phyloP scores from a whole-genome alignment of 2,329 filamentous ascomycete species.

The Hymenoscyphus infarciens region DNA sequence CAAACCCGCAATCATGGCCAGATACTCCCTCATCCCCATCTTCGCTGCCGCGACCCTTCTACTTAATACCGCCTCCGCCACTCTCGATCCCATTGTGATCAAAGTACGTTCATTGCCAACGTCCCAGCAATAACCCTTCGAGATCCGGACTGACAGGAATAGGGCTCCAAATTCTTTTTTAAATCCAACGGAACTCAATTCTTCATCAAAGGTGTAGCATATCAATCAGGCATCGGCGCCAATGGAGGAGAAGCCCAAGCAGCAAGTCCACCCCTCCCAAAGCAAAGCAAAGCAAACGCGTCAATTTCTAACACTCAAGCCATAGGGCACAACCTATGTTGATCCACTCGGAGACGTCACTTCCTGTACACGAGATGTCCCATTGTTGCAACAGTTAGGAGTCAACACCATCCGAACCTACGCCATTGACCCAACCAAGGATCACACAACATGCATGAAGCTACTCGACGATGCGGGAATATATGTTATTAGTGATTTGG shows the following conservation, averaged over 20 bases:
- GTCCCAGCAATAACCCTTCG: neutral
- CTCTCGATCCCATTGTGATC: conserved; percentile 51
- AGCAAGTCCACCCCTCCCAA: conserved; percentile 6
- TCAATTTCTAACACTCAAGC: conserved; percentile 20
- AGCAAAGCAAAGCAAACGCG: neutral
- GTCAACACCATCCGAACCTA: conserved; percentile 96
- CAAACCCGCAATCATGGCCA: conserved; percentile 10
- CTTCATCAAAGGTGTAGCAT: conserved; percentile 91
- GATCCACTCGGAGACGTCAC: conserved; percentile 74
- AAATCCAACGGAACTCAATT: conserved; percentile 68
- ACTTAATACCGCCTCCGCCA: conserved; percentile 44
- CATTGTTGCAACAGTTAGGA: conserved; percentile 68
- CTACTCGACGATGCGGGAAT: conserved; percentile 80
- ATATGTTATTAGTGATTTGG: conserved; percentile 90
- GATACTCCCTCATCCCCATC: conserved; percentile 24
- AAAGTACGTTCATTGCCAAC: conserved; percentile 28
- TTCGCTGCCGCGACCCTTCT: conserved; percentile 48
- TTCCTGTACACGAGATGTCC: conserved; percentile 79
- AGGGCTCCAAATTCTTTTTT: conserved; percentile 34
- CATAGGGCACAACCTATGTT: conserved; percentile 51
- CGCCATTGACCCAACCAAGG: conserved; percentile 73
- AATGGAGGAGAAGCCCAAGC: conserved; percentile 1
- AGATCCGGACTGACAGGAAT: neutral
- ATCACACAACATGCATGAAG: conserved; percentile 82
- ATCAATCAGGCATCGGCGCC: conserved; percentile 68